Conservation (phyloP, 2,329 filamentous ascomycete genomes). For the Chrysoporthe puriensis region DNA sequence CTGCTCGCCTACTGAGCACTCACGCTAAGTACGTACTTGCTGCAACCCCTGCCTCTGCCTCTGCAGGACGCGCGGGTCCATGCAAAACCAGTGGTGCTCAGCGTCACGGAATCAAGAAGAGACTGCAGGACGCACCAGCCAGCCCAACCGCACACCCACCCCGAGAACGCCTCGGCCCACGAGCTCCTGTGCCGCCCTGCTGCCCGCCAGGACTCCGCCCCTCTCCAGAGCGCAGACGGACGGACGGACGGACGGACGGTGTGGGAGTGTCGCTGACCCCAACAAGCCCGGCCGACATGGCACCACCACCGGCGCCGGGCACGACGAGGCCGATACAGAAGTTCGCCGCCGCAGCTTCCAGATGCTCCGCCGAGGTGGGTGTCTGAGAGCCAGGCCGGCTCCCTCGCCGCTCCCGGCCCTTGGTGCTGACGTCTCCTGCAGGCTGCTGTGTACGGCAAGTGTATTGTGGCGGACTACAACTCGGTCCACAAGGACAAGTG, state of each 20-base stretch:
- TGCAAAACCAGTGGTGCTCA: background rate
- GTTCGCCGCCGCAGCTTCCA: constrained; percentile 56
- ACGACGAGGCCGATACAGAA: constrained; percentile 56
- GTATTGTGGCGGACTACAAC: constrained; percentile 88
- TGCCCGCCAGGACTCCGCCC: no score
- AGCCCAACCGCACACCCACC: background rate
- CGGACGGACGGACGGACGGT: no score
- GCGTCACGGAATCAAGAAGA: background rate
- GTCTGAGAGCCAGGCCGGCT: background rate
- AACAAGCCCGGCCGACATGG: constrained; percentile 17
- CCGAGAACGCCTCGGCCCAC: no score
- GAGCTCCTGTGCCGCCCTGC: no score
- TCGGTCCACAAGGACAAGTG: constrained; percentile 91
- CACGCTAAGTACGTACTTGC: no score
- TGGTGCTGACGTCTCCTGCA: constrained; percentile 41
- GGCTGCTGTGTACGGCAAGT: constrained; percentile 88
- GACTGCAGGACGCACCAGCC: background rate
- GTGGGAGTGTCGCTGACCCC: no score
- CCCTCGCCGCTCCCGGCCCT: background rate
- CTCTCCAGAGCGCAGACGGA: no score
- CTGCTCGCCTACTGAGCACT: no score
- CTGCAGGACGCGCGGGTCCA: background rate
- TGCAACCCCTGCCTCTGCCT: constrained; percentile 5
- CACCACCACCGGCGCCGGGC: constrained; percentile 34
- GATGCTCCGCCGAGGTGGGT: constrained; percentile 59